phyloP scores from a whole-genome alignment of 345 rosid species.

The Geranium brycei region DNA sequence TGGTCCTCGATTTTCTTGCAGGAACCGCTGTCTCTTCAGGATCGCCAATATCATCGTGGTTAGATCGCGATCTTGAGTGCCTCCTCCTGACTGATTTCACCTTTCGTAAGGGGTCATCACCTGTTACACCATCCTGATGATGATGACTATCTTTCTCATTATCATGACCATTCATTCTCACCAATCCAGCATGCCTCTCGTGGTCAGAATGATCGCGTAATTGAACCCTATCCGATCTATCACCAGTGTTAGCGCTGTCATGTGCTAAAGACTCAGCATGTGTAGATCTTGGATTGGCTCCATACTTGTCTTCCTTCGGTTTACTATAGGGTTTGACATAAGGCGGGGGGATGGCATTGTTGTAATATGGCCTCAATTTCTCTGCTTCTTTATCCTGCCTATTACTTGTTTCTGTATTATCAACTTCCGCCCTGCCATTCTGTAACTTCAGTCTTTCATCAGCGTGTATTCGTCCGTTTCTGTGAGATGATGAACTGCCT shows the following conservation, averaged over 20 bases:
- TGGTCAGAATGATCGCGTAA: slow-evolving; percentile 19
- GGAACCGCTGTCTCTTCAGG: slow-evolving; percentile 21
- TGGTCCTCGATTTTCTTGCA: slow-evolving; percentile 41
- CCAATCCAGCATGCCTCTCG: slow-evolving; percentile 14
- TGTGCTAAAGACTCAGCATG: slow-evolving; percentile 5
- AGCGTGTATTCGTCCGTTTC: slow-evolving; percentile 20
- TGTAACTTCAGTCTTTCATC: slow-evolving; percentile 18
- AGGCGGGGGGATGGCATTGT: slow-evolving; percentile 32
- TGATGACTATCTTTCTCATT: not conserved
- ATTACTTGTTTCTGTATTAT: slow-evolving; percentile 10
- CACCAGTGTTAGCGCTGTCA: slow-evolving; percentile 12
- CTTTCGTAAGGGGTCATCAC: slow-evolving; percentile 31
- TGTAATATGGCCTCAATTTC: slow-evolving; percentile 23
- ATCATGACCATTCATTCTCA: slow-evolving; percentile 15
- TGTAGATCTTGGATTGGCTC: slow-evolving; percentile 18
- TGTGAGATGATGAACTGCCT: slow-evolving; percentile 27
- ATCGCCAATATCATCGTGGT: slow-evolving; percentile 20
- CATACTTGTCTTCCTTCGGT: slow-evolving; percentile 24
- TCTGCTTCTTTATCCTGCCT: slow-evolving; percentile 30
- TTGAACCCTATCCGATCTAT: slow-evolving; percentile 18
- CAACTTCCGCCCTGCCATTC: slow-evolving; percentile 26
- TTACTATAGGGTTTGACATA: slow-evolving; percentile 18
- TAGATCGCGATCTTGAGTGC: slow-evolving; percentile 27
- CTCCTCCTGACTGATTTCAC: slow-evolving; percentile 48
- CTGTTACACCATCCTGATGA: slow-evolving; percentile 15